Percentiles rank a stretch among this genome's conserved stretches.
Evolutionary conservation across 179 eudicot genomes (phyloP).

Genomic region (Drosera spatulata): DNA sequence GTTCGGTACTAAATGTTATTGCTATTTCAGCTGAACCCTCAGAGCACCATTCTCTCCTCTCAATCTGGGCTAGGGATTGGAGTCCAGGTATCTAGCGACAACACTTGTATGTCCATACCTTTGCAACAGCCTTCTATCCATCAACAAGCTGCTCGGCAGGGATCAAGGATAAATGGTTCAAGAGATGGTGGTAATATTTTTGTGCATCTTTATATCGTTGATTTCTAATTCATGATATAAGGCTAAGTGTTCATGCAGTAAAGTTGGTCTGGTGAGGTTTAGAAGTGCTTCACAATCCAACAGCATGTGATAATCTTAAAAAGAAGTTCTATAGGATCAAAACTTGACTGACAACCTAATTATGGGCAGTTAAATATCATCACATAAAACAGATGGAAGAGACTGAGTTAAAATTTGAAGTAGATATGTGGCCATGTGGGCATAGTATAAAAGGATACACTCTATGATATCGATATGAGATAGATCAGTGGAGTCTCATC

Average conservation of each 20-base stretch:
- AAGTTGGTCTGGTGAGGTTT: background rate
- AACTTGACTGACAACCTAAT: no score
- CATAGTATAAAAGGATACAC: no score
- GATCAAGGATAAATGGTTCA: conserved; percentile 34
- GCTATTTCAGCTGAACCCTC: conserved; percentile 65
- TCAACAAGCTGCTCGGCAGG: conserved; percentile 55
- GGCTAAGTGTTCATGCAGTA: background rate
- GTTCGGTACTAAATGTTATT: no score
- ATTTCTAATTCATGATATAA: background rate
- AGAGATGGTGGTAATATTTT: conserved; percentile 34
- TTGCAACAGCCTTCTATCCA: conserved; percentile 52
- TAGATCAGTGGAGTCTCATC: no score
- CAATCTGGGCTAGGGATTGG: conserved; percentile 52
- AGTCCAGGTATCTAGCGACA: conserved; percentile 48
- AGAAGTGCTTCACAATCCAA: no score
- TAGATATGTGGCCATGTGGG: no score
- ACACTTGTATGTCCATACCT: conserved; percentile 38
- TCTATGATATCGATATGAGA: no score
- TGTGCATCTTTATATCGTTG: background rate
- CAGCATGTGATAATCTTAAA: no score
- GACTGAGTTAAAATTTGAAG: no score
- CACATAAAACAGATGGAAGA: no score
- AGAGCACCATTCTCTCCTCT: conserved; percentile 49
- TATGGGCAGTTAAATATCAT: no score
- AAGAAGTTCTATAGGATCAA: no score